Base-by-base conservation (phyloP, 1,284 basidiomycete species). In the Tranzscheliella williamsii region DNA sequence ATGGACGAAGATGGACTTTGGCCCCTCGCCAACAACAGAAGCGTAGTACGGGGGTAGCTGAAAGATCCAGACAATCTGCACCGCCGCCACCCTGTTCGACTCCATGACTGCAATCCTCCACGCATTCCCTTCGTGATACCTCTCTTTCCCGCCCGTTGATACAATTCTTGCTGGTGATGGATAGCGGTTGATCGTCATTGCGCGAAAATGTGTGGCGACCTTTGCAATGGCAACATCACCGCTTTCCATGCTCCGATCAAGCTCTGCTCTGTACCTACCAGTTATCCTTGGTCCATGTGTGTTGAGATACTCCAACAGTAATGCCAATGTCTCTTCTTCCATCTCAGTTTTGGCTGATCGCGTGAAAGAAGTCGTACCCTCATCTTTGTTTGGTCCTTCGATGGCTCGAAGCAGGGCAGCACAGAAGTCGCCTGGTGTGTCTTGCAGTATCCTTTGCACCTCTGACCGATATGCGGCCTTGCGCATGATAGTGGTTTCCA, bases 401-500 rank as follows among this genome's bases (percentile, higher is more conserved):
- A 29, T n/a, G n/a, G 26, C 26, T n/a, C 9, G 26, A 29, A n/a
- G n/a, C 26, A 29, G 9, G 26, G 9, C n/a, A 29, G 9, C 26
- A n/a, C 9, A 29, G 26, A 29, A 29, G n/a, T 9, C 26, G 9
- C 9, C 26, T 29, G n/a, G 26, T 9, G 9, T 9, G n/a, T 29
- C n/a, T n/a, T 29, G 26, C 9, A 9, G n/a, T 29, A 29, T n/a
- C 9, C 9, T 29, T n/a, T 9, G 24, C n/a, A 39, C 15, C 16
- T 41, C 38, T 13, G 11, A 18, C n/a, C 38, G 27, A 4, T 15
- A 18, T 1, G 15, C 22, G 3, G 29, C 13, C 3, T 13, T 30
- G 12, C 29, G 11, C 38, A 41, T 41, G 4, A 41, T 41, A 3
- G 27, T 31, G 18, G 11, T 13, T 21, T 41, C 38, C 16, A 41